Base-by-base conservation (phyloP, 2,329 filamentous ascomycete genomes). In the Aspergillus sp. region DNA sequence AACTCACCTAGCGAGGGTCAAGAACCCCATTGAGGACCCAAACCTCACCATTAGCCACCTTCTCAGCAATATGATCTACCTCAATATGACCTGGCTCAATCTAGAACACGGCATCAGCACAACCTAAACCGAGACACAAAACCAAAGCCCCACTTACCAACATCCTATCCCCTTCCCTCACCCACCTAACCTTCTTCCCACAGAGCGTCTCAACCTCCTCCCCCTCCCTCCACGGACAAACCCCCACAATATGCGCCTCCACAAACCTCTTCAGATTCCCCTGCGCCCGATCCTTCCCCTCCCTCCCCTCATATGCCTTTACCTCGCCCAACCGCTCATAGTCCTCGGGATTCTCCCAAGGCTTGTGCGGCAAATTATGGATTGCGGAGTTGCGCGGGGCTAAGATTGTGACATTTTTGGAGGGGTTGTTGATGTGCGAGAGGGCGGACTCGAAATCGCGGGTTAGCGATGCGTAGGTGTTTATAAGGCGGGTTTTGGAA, bases 331-430 rank as follows among this genome's bases (percentile, higher is more conserved):
- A 71, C 1, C 68, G 67, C 3, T 75, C 71, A 64, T 93, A 91
- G 55, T 95, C 90, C 45, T 77, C 69, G 0, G 86, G 81, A 53
- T 90, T 76, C 60, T 84, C 71, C 66, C 69, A 71, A 0, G 90
- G 90, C 67, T 96, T 97, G 45, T 85, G 78, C 1, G 90, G 87
- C 20, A 97, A 74, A 1, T 70, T 73, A 55, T 86, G 85, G 61
- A 98, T 82, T 3, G 84, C 89, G 15, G 80, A 82, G 74, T 98
- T 97, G 46, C 87, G 74, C 0, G 93, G 93, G 4, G 90, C 91
- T 2, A 97, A 81, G 20, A 97, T 83, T 2, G 90, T 96, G 13
- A 87, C 87, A 64, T 91, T 90, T 49, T 78, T 69, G 1, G 72
- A 63, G 0, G 76, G 67, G 63, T 88, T 79, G 57, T 86, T 80